Evolutionary conservation across 1,139 yeast genomes (phyloP), one percentile per base, ranked within the genome.

Genomic region (Martiniozyma asiatica): DNA sequence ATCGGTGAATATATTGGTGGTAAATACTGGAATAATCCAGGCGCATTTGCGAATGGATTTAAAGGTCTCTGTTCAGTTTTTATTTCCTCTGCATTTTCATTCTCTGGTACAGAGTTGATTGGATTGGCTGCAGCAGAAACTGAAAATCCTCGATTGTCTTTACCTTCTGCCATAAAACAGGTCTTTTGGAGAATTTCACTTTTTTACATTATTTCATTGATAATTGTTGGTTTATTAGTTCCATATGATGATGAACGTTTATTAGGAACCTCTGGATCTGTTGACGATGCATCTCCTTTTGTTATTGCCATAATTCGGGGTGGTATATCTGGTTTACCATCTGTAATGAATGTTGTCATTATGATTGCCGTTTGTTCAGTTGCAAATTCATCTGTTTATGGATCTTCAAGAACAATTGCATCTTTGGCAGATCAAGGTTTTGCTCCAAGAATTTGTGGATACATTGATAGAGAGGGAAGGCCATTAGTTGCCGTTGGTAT

Each of bases 101-200:
- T 80, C 47, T 85, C 87, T 32, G 92, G 92, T 45, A 71, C 79
- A 31, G 94, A 81, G 56, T 63, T 79, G 48, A 77, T 77, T 35
- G 92, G 92, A 33, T 61, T 84, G 40, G 85, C 93, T 14, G 85
- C 93, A 21, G 84, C 92, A 12, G 94, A 84, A 56, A 73, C 93
- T 26, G 63, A 63, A 26, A 73, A 79, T 51, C 94, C 94, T 32
- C 63, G 78, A 51, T 65, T 63, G 45, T 59, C 78, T 6, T 61
- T 79, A 32, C 84, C 87, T 33, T 58, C 61, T 36, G 84, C 85
- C 22, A 69, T 72, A 38, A 76, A 75, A 50, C 84, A 74, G 45
- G 82, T 76, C 14, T 69, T 74, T 53, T 74, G 80, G 76, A 66
- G 87, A 58, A 70, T 78, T 38, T 48, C 73, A 13, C 54, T 76